Percentiles rank a stretch among this genome's conserved stretches.
phyloP scores from a whole-genome alignment of 202 grass and related monocot genomes.

The Panicum hallii region DNA sequence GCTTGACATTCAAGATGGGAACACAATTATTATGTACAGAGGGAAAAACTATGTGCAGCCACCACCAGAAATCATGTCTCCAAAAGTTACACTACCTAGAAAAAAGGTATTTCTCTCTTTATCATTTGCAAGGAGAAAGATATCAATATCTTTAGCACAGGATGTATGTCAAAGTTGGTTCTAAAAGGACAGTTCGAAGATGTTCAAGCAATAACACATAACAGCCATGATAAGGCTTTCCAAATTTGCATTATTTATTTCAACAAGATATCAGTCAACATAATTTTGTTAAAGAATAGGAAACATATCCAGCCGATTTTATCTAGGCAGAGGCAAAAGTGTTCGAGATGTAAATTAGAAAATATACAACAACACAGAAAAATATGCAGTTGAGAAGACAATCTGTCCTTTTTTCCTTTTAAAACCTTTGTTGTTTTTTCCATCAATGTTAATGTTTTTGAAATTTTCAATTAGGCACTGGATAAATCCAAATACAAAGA shows the following conservation, averaged over 20 bases:
- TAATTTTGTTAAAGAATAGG: background rate
- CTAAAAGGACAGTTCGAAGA: background rate
- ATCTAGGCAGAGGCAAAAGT: constrained; percentile 12
- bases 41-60: constrained; percentile 96
- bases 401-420: background rate
- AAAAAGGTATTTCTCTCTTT: constrained; percentile 70
- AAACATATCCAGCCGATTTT: constrained; percentile 1
- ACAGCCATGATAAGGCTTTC: background rate
- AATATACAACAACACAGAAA: background rate
- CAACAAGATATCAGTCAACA: constrained; percentile 4
- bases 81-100: constrained; percentile 78
- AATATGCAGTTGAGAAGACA: constrained; percentile 18
- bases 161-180: constrained; percentile 7
- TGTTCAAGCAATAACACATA: background rate
- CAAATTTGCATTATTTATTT: constrained; percentile 24
- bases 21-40: constrained; percentile 97
- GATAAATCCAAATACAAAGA: constrained; percentile 96
- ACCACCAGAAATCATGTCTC: constrained; percentile 96
- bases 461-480: constrained; percentile 66
- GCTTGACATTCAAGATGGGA: constrained; percentile 77
- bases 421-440: background rate
- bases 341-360: constrained; percentile 3
- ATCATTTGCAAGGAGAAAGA: constrained; percentile 3
- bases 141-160: constrained; percentile 21
- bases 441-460: constrained; percentile 11